A percentile compares a stretch with the other conserved stretches of the same genome.
These are phyloP conservation scores for Nicotiana tabacum DNA, from an alignment of 257 asterid species.

Conservation along the genomic window DNA sequence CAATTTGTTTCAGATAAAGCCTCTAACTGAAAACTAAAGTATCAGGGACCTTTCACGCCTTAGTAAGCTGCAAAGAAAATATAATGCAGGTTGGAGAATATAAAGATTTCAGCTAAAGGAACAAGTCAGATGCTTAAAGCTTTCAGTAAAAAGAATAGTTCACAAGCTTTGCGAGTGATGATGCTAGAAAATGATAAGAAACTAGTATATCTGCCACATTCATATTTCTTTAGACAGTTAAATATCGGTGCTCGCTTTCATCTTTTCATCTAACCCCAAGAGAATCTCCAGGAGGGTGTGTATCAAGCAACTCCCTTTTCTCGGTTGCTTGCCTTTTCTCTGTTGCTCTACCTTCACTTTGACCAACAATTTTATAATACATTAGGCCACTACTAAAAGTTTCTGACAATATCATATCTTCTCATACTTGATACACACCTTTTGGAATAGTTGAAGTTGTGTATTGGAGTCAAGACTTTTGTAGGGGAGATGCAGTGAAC, in stretches of 20 bases:
- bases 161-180: not conserved
- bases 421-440: too few species aligned
- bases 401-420: not conserved
- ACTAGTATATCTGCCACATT: not conserved
- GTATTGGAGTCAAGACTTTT: not conserved
- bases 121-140: not conserved
- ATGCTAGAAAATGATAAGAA: not conserved
- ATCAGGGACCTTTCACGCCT: not conserved
- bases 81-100: not conserved
- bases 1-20: not conserved
- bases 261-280: not conserved
- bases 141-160: not conserved
- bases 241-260: not conserved
- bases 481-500: not conserved
- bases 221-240: not conserved
- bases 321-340: not conserved
- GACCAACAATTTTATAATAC: not conserved
- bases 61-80: not conserved
- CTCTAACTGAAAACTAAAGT: not conserved
- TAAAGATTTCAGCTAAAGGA: not conserved
- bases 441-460: not conserved
- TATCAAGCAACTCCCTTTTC: not conserved
- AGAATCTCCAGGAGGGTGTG: not conserved
- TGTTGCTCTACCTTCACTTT: not conserved
- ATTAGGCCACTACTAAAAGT: not conserved